These are phyloP conservation scores for Ophiostoma sp. DNA, from an alignment of 2,329 filamentous ascomycete genomes.

Conservation along the genomic window DNA sequence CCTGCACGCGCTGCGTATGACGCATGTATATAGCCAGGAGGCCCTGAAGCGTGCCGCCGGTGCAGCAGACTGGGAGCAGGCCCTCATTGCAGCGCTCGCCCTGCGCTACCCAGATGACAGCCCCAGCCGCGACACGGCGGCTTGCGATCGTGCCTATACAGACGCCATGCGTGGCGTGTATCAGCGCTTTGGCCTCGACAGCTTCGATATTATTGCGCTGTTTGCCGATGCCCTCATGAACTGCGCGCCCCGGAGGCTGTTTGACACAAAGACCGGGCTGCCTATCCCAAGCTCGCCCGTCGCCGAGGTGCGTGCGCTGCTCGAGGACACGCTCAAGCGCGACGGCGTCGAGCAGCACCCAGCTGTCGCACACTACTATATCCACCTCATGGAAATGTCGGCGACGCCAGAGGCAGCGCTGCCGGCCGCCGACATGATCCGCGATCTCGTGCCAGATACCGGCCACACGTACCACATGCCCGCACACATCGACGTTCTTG, in stretches of 20 bases:
- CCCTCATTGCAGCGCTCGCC: conserved; percentile 16
- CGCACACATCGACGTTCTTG: conserved; percentile 24
- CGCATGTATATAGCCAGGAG: conserved; percentile 9
- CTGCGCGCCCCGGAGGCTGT: conserved; percentile 44
- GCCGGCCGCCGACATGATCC: conserved; percentile 20
- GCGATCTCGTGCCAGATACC: conserved; percentile 23
- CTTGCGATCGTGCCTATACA: conserved; percentile 15
- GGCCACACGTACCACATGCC: conserved; percentile 25
- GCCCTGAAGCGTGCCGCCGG: conserved; percentile 2
- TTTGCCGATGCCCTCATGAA: conserved; percentile 38
- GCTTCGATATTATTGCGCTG: conserved; percentile 18
- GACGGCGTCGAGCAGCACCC: conserved; percentile 50
- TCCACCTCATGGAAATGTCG: conserved; percentile 30
- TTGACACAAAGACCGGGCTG: conserved; percentile 36
- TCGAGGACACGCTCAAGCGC: conserved; percentile 52
- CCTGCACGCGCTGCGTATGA: conserved; percentile 9
- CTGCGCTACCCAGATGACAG: conserved; percentile 18
- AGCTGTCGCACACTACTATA: conserved; percentile 60
- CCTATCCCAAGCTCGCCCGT: conserved; percentile 45
- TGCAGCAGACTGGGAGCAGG: conserved; percentile 17
- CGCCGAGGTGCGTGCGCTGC: conserved; percentile 51
- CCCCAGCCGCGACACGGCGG: conserved; percentile 11
- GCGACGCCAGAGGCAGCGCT: conserved; percentile 20
- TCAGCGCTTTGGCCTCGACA: background rate
- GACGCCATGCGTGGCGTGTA: conserved; percentile 21